Conservation (phyloP, 805 yeast genomes). For the Lipomyces anomalus region DNA sequence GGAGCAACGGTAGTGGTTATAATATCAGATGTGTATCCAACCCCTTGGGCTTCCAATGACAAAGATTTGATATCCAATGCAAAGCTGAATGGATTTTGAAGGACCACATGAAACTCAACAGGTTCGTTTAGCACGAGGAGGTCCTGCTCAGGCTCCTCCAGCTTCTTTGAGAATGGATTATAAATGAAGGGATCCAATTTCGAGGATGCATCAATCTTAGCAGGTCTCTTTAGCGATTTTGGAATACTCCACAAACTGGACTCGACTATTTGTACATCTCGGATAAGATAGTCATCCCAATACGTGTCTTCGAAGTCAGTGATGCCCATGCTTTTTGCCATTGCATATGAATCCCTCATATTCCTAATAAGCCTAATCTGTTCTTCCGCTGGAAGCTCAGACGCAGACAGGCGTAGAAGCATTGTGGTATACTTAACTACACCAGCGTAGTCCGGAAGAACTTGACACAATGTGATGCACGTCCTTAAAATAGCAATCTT, state of each 20-base stretch:
- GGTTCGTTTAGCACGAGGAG: constrained; percentile 57
- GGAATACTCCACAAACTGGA: constrained; percentile 22
- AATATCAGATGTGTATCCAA: constrained; percentile 18
- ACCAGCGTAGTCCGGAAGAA: constrained; percentile 43
- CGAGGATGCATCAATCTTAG: constrained; percentile 7
- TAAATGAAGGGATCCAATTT: constrained; percentile 49
- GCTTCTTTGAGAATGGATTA: constrained; percentile 47
- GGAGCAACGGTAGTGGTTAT: constrained; percentile 17
- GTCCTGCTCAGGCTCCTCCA: constrained; percentile 27
- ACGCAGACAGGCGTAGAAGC: constrained; percentile 14
- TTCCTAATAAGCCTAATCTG: constrained; percentile 10
- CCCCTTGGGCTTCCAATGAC: constrained; percentile 30
- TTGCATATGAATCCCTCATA: constrained; percentile 12
- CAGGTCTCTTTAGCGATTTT: neutral
- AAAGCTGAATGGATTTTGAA: constrained; percentile 79
- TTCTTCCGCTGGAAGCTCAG: constrained; percentile 16
- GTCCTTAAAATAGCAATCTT: constrained; percentile 52
- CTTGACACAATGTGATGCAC: constrained; percentile 50
- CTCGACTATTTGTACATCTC: constrained; percentile 41
- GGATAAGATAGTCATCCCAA: constrained; percentile 68
- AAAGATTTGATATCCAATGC: constrained; percentile 51
- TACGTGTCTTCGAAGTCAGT: constrained; percentile 37
- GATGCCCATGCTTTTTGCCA: constrained; percentile 14
- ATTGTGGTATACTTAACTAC: constrained; percentile 29
- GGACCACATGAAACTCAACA: constrained; percentile 47